Evolutionary conservation across 2,329 filamentous ascomycete species (phyloP).

Genomic region (Clonostachys rosea): DNA sequence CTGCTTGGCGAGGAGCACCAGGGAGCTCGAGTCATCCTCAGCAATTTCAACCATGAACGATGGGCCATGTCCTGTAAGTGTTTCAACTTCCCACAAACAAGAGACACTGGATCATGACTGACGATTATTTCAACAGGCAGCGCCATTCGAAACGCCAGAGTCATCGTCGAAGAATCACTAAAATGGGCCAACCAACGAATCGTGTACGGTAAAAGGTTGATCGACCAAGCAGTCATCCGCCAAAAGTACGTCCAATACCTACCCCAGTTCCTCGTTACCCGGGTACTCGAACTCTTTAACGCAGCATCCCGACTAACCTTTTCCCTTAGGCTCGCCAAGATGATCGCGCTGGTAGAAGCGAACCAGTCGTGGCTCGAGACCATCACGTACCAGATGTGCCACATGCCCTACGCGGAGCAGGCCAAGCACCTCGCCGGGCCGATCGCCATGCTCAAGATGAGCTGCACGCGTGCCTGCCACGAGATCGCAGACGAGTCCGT

Average conservation of each 20-base stretch:
- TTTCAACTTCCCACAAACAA: constrained; percentile 2
- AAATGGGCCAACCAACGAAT: constrained; percentile 87
- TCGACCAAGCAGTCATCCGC: constrained; percentile 78
- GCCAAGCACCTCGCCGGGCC: constrained; percentile 72
- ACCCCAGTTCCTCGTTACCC: background rate
- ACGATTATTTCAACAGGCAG: constrained; percentile 26
- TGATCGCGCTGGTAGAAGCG: constrained; percentile 79
- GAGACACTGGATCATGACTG: background rate
- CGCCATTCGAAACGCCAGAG: constrained; percentile 60
- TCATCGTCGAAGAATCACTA: constrained; percentile 75
- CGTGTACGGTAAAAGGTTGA: constrained; percentile 77
- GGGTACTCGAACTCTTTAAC: background rate
- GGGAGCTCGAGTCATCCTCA: constrained; percentile 78
- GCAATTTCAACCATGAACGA: constrained; percentile 86
- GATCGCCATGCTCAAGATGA: constrained; percentile 79
- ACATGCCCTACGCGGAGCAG: constrained; percentile 78
- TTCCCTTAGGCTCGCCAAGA: constrained; percentile 64
- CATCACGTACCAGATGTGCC: constrained; percentile 83
- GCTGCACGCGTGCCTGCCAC: constrained; percentile 70
- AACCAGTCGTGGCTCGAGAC: constrained; percentile 82
- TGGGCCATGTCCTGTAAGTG: constrained; percentile 67
- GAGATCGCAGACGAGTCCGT: constrained; percentile 80
- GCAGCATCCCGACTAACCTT: background rate
- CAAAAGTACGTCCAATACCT: constrained; percentile 55
- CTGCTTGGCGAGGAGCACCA: constrained; percentile 80